phyloP scores from a whole-genome alignment of 2,329 filamentous ascomycete species.

The Colletotrichum echinochloae region DNA sequence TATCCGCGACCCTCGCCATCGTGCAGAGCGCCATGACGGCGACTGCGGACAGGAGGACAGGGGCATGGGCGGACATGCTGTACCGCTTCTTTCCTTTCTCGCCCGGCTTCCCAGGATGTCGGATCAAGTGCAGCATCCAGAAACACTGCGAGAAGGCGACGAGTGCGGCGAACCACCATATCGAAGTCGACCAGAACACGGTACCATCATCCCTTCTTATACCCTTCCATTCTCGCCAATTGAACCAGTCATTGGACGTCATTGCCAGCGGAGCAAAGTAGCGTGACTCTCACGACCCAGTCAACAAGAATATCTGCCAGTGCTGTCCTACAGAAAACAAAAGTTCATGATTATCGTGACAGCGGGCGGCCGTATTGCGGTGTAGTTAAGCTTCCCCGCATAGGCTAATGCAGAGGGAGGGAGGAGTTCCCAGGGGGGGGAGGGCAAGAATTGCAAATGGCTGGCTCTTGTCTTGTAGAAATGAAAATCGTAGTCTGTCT shows the following conservation, averaged over 20 bases:
- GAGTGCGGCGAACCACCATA: slow-evolving; percentile 32
- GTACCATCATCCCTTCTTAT: slow-evolving; percentile 9
- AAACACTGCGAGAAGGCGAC: slow-evolving; percentile 25
- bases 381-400: slow-evolving; percentile 37
- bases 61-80: neutral
- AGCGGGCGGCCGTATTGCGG: slow-evolving; percentile 10
- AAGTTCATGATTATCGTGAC: slow-evolving; percentile 4
- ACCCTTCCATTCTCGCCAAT: slow-evolving; percentile 3
- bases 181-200: neutral
- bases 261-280: slow-evolving; percentile 7
- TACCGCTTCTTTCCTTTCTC: slow-evolving; percentile 18
- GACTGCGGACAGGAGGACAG: slow-evolving; percentile 18
- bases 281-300: neutral
- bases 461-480: neutral
- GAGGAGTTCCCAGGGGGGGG: neutral
- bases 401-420: neutral
- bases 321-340: slow-evolving; percentile 7
- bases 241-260: slow-evolving; percentile 8
- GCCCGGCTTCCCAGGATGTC: neutral
- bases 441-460: slow-evolving; percentile 2
- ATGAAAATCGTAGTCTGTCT: neutral
- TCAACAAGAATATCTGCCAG: neutral
- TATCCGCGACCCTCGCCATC: slow-evolving; percentile 15
- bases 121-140: slow-evolving; percentile 20
- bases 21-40: slow-evolving; percentile 31